Conservation (phyloP, 1,284 basidiomycete genomes). For the Schizophyllum commune region DNA sequence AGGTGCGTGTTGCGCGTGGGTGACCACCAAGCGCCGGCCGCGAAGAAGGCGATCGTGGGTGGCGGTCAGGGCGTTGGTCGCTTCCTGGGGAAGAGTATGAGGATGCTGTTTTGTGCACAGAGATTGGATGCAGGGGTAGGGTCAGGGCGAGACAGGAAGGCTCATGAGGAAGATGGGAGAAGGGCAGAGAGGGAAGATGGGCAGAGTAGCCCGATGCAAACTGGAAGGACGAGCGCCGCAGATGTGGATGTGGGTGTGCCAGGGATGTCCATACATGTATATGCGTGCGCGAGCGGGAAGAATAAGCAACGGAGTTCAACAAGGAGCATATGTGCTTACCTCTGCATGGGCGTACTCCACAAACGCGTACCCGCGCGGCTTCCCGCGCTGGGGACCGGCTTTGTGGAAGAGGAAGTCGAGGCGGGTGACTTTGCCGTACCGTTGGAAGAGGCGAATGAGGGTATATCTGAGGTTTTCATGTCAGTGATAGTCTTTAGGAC, state of each 20-base stretch:
- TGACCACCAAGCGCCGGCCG: slow-evolving; percentile 84
- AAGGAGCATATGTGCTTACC: slow-evolving; percentile 45
- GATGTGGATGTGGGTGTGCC: neutral
- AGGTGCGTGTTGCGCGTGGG: slow-evolving; percentile 80
- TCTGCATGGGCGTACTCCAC: slow-evolving; percentile 76
- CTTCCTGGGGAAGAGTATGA: no score
- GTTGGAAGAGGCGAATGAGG: slow-evolving; percentile 83
- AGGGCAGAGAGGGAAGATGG: no score
- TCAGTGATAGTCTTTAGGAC: slow-evolving; percentile 5
- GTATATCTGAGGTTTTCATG: slow-evolving; percentile 51
- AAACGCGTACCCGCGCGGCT: slow-evolving; percentile 93
- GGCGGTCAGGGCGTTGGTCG: slow-evolving; percentile 67
- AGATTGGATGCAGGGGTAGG: no score
- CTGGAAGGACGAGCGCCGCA: neutral
- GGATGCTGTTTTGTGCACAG: no score
- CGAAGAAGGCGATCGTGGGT: slow-evolving; percentile 79
- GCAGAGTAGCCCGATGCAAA: neutral
- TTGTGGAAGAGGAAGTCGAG: slow-evolving; percentile 97
- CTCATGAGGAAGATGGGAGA: no score
- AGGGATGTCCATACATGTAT: neutral
- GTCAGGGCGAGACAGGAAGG: no score
- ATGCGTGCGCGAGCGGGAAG: slow-evolving; percentile 1
- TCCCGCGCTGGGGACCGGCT: slow-evolving; percentile 80
- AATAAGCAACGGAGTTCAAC: neutral
- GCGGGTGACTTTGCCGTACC: slow-evolving; percentile 87